A percentile compares a stretch with the other conserved stretches of the same genome.
Evolutionary conservation across 2,329 filamentous ascomycete genomes (phyloP).

Genomic region (Fusarium brachygibbosum): DNA sequence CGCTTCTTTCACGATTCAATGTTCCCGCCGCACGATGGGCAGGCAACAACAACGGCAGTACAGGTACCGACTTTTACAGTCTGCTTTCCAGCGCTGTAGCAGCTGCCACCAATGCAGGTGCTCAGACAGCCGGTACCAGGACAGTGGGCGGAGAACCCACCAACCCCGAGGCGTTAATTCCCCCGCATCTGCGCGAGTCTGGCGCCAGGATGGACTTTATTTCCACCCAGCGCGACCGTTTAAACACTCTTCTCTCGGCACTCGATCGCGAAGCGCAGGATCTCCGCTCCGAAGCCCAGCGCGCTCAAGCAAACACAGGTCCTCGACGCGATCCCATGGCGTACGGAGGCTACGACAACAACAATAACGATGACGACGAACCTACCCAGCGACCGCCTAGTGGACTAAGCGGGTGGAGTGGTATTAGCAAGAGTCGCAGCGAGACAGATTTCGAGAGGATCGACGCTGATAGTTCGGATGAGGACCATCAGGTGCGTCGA

Average conservation of each 20-base stretch:
- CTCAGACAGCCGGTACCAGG: slow-evolving; percentile 53
- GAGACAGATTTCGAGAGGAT: slow-evolving; percentile 93
- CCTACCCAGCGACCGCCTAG: slow-evolving; percentile 60
- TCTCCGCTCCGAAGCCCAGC: slow-evolving; percentile 58
- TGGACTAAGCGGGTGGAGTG: slow-evolving; percentile 65
- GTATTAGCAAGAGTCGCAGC: slow-evolving; percentile 83
- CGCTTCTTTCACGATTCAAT: slow-evolving; percentile 86
- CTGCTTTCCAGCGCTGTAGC: slow-evolving; percentile 81
- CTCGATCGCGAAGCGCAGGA: slow-evolving; percentile 83
- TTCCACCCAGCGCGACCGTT: slow-evolving; percentile 80
- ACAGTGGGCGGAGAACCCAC: slow-evolving; percentile 39
- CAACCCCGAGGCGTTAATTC: slow-evolving; percentile 74
- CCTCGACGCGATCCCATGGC: slow-evolving; percentile 45
- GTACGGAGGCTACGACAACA: slow-evolving; percentile 47
- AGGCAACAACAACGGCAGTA: slow-evolving; percentile 56
- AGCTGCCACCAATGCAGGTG: slow-evolving; percentile 65
- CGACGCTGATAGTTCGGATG: slow-evolving; percentile 76
- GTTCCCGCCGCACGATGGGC: slow-evolving; percentile 77
- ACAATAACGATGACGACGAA: slow-evolving; percentile 52
- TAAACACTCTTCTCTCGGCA: slow-evolving; percentile 80
- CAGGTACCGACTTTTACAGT: slow-evolving; percentile 78
- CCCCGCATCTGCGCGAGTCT: slow-evolving; percentile 73
- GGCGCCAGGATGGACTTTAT: slow-evolving; percentile 81
- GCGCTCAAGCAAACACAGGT: slow-evolving; percentile 40
- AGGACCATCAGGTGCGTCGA: slow-evolving; percentile 57